Conservation (phyloP, 2,329 filamentous ascomycete genomes). For the Colletotrichum godetiae region DNA sequence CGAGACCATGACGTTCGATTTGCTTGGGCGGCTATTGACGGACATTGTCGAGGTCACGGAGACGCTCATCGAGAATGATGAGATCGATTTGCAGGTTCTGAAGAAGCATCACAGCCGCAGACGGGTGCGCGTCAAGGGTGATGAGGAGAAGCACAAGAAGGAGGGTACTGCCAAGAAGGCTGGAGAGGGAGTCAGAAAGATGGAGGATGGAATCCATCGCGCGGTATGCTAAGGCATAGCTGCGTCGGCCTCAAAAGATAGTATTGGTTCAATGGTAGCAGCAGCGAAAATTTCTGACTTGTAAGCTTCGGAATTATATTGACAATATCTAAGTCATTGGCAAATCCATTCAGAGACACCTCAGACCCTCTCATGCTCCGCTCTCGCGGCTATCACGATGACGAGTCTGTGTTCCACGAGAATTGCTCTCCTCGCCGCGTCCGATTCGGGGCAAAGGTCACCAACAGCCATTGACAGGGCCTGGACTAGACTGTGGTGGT, state of each 20-base stretch:
- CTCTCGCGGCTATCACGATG: too few species aligned
- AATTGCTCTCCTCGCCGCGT: not conserved
- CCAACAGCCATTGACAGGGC: not conserved
- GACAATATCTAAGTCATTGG: not conserved
- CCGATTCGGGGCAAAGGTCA: not conserved
- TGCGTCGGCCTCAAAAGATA: too few species aligned
- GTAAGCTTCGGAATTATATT: not conserved
- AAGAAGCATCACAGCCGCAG: conserved; percentile 29
- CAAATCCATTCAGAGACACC: too few species aligned
- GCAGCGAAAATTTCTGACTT: not conserved
- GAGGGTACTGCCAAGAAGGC: conserved; percentile 6
- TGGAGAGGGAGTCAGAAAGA: conserved; percentile 12
- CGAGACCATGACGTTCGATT: conserved; percentile 75
- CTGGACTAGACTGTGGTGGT: not conserved
- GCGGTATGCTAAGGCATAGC: conserved; percentile 40
- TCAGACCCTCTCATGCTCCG: too few species aligned
- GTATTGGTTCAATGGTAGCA: not conserved
- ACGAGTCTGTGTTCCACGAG: too few species aligned
- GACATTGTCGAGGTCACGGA: conserved; percentile 73
- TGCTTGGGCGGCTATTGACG: conserved; percentile 71
- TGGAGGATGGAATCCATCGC: conserved; percentile 44
- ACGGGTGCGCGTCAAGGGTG: conserved; percentile 23
- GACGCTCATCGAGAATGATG: conserved; percentile 59
- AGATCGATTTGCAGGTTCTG: conserved; percentile 35
- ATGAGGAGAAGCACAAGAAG: conserved; percentile 27